Conservation (phyloP, 371 early-diverging fungal species). For the Fennellomyces sp. region DNA sequence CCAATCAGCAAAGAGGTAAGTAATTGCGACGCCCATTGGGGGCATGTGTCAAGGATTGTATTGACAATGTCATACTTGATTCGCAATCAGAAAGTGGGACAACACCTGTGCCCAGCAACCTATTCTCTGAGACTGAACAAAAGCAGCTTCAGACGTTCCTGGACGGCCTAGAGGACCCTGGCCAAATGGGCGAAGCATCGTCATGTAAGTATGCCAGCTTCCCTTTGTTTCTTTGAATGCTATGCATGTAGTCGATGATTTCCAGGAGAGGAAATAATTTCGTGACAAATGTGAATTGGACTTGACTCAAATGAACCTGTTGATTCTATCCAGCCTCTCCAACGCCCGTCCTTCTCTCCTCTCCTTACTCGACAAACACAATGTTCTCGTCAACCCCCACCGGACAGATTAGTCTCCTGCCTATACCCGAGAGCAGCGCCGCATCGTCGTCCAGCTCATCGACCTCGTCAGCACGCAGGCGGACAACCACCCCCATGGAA, state of each 20-base stretch:
- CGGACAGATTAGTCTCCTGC: conserved; percentile 8
- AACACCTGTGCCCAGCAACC: neutral
- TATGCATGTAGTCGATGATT: neutral
- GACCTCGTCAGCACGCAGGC: neutral
- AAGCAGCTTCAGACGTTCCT: conserved; percentile 18
- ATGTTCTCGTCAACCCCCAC: conserved; percentile 10
- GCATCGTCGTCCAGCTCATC: conserved; percentile 10
- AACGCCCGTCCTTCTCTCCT: conserved; percentile 23
- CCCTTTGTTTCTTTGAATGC: neutral
- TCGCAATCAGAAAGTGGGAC: neutral
- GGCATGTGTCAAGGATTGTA: neutral
- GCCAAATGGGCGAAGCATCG: neutral
- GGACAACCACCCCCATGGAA: conserved; percentile 5
- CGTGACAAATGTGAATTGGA: conserved; percentile 9
- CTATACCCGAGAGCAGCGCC: conserved; percentile 11
- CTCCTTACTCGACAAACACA: conserved; percentile 22
- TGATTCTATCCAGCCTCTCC: conserved; percentile 25
- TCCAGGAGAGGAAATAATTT: conserved; percentile 6
- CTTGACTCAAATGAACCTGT: neutral
- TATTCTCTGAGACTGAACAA: conserved; percentile 16
- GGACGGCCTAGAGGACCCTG: conserved; percentile 8
- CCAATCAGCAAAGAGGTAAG: neutral
- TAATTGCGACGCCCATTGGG: neutral
- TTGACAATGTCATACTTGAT: neutral
- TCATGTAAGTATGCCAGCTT: neutral